Evolutionary conservation across 2,329 filamentous ascomycete genomes (phyloP), one percentile per base, ranked within the genome.

Genomic region (Xylaria sp.): DNA sequence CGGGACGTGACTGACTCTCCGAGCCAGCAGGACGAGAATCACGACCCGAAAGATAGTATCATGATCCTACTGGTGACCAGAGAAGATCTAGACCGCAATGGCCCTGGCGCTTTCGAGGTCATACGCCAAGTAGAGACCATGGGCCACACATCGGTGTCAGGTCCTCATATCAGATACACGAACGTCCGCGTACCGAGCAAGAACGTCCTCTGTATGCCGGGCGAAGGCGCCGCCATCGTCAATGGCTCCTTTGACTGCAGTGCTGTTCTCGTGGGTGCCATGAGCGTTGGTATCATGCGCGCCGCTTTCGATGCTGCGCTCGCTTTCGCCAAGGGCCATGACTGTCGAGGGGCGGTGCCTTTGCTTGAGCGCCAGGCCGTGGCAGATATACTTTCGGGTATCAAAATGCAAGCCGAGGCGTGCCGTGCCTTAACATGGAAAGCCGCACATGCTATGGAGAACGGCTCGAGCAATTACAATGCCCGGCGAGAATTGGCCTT

Each of bases 261-360:
- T 23, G 85, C 85, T 1, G 82, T 83, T 1, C 77, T 88, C 0
- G 86, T 88, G 0, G 85, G 85, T 1, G 85, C 86, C 2, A 87
- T 88, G 83, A 80, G 80, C 10, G 83, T 85, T 0, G 84, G 85
- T 2, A 77, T 88, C 48, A 86, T 87, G 84, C 81, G 86, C 0
- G 81, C 83, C 0, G 81, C 83, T 0, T 88, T 88, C 69, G 85
- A 87, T 15, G 81, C 81, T 0, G 85, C 85, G 1, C 75, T 88
- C 1, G 71, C 73, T 1, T 88, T 87, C 68, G 84, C 84, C 2
- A 86, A 84, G 71, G 61, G 62, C 0, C 81, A 88, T n/a, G 71
- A 75, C 1, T 78, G 86, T 1, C 79, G 83, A 17, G 85, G 85
- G 2, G 80, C 77, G 0, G 78, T 81, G 33, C 77, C 80, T 0